Evolutionary conservation across 1,284 basidiomycete species (phyloP).

Genomic region (Phellinidium pouzarii): DNA sequence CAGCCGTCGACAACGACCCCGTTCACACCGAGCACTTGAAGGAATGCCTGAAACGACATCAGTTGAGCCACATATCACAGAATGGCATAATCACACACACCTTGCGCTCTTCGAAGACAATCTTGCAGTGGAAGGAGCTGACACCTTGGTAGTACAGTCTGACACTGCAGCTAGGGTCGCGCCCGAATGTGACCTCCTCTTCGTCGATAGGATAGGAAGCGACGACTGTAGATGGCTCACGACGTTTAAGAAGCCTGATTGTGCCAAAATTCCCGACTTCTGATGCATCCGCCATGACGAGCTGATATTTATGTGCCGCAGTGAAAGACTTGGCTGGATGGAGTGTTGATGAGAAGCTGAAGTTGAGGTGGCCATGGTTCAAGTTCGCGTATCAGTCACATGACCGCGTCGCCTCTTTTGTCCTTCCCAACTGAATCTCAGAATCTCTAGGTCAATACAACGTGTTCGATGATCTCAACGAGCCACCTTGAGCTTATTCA

Average conservation of each 20-base stretch:
- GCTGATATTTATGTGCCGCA: no score
- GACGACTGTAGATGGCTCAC: conserved; percentile 37
- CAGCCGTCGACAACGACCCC: conserved; percentile 58
- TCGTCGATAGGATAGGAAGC: conserved; percentile 68
- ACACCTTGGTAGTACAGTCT: conserved; percentile 61
- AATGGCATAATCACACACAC: conserved; percentile 32
- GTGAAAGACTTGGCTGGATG: no score
- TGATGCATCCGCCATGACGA: conserved; percentile 34
- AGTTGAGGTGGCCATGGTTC: no score
- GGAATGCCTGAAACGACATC: conserved; percentile 44
- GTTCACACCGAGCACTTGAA: conserved; percentile 49
- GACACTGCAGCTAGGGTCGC: conserved; percentile 54
- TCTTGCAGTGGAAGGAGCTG: conserved; percentile 54
- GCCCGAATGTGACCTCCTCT: conserved; percentile 58
- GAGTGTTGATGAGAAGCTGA: no score
- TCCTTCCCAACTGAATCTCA: no score
- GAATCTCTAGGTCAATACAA: no score
- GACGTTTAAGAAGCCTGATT: conserved; percentile 49
- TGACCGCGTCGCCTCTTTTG: no score
- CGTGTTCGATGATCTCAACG: no score
- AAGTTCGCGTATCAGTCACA: no score
- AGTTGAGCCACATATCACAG: conserved; percentile 3
- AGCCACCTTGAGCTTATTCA: no score
- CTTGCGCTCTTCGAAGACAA: conserved; percentile 60
- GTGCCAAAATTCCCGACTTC: conserved; percentile 57